Conservation (phyloP, 768 basidiomycete genomes). For the Omphalotus guepiniiformis region DNA sequence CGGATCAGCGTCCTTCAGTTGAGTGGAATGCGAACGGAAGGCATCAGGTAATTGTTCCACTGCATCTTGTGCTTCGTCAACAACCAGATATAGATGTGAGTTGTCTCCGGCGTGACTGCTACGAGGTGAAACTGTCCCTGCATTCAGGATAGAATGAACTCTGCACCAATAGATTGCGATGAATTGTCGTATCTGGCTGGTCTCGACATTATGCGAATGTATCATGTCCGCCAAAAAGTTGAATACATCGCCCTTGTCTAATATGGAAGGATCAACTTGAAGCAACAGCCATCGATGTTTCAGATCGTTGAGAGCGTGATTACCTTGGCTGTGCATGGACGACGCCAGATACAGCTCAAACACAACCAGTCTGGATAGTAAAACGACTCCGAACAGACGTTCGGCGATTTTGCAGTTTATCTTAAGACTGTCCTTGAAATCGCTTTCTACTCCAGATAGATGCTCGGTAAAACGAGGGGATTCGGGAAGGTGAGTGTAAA, state of each 20-base stretch:
- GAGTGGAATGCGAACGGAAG: not conserved
- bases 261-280: not conserved
- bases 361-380: not conserved
- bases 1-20: not conserved
- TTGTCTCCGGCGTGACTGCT: no score
- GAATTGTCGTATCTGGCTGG: no score
- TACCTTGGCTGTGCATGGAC: not conserved
- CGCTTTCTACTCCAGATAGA: not conserved
- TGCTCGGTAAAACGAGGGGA: not conserved
- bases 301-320: not conserved
- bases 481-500: not conserved
- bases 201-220: not conserved
- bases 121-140: no score
- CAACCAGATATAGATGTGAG: not conserved
- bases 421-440: not conserved
- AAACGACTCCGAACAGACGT: not conserved
- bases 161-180: not conserved
- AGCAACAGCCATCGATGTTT: not conserved
- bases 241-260: not conserved
- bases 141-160: not conserved
- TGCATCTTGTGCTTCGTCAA: not conserved
- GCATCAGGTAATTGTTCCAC: not conserved
- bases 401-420: not conserved
- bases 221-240: no score
- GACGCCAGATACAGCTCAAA: conserved; percentile 4